Evolutionary conservation across 129 eudicot species (phyloP).

Genomic region (Daucus carota): DNA sequence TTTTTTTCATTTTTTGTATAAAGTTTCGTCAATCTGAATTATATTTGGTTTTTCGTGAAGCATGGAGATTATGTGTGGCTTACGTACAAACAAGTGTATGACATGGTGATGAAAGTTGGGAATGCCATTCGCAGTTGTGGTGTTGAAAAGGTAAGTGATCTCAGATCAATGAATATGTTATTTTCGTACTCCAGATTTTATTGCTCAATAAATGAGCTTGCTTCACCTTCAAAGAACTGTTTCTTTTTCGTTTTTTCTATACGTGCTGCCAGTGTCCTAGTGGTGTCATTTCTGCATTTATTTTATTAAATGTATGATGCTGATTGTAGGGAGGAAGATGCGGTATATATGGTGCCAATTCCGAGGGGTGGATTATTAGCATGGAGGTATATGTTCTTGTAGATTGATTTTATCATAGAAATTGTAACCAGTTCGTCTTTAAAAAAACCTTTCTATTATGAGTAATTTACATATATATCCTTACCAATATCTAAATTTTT

Average conservation of each 20-base stretch:
- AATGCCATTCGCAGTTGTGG: constrained; percentile 42
- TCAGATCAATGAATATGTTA: not conserved
- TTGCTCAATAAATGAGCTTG: not conserved
- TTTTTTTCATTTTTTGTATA: too few species aligned
- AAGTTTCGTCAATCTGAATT: not conserved
- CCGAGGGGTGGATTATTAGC: constrained; percentile 83
- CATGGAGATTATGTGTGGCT: constrained; percentile 29
- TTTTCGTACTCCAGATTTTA: too few species aligned
- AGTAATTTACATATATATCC: not conserved
- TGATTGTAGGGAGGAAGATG: constrained; percentile 72
- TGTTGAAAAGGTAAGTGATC: constrained; percentile 29
- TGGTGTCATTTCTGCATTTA: not conserved
- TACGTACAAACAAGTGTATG: constrained; percentile 30
- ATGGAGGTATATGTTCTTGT: constrained; percentile 60
- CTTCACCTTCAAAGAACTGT: not conserved
- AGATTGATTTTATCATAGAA: too few species aligned
- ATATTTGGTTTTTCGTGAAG: constrained; percentile 18
- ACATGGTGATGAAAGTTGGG: constrained; percentile 37
- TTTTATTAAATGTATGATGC: not conserved
- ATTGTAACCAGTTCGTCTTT: too few species aligned
- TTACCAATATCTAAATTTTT: not conserved
- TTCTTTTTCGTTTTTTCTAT: not conserved
- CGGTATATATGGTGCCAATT: constrained; percentile 89
- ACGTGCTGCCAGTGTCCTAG: not conserved
- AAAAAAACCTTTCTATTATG: too few species aligned